These are phyloP conservation scores for Phlyctochytrium bullatum DNA, from an alignment of 192 early-diverging fungal genomes.

Conservation along the genomic window DNA sequence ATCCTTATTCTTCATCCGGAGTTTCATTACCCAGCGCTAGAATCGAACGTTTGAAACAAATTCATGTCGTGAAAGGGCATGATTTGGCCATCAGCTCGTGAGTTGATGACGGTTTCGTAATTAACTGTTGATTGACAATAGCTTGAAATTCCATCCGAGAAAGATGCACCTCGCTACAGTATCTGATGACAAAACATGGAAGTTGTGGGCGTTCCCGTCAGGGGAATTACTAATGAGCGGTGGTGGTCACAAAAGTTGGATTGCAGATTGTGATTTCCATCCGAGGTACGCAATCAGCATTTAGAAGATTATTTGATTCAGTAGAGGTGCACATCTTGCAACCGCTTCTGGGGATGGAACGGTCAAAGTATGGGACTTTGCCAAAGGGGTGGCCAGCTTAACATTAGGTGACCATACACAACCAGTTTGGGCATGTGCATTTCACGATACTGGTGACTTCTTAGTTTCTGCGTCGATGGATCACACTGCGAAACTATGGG, in stretches of 20 bases:
- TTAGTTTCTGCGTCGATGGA: slow-evolving; percentile 52
- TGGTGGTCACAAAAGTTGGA: slow-evolving; percentile 55
- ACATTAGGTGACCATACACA: slow-evolving; percentile 55
- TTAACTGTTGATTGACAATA: too few species aligned
- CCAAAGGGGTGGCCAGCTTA: slow-evolving; percentile 43
- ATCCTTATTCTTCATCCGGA: too few species aligned
- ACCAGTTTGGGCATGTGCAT: slow-evolving; percentile 56
- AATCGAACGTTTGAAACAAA: slow-evolving; percentile 39
- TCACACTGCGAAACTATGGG: slow-evolving; percentile 58
- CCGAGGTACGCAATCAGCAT: slow-evolving; percentile 38
- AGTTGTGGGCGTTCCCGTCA: slow-evolving; percentile 57
- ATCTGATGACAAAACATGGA: slow-evolving; percentile 58
- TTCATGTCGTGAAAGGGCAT: slow-evolving; percentile 44
- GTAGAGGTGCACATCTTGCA: slow-evolving; percentile 52
- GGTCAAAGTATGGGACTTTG: slow-evolving; percentile 59
- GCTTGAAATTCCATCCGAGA: slow-evolving; percentile 58
- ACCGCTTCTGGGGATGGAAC: slow-evolving; percentile 59
- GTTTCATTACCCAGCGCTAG: slow-evolving; percentile 37
- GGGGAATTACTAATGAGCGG: slow-evolving; percentile 59
- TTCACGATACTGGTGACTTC: slow-evolving; percentile 55
- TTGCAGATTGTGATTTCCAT: slow-evolving; percentile 60
- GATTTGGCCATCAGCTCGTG: slow-evolving; percentile 46
- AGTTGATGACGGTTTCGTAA: too few species aligned
- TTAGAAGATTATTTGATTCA: neutral
- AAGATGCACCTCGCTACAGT: slow-evolving; percentile 58